Percentiles rank a stretch among this genome's conserved stretches.
Evolutionary conservation across 257 asterid genomes (phyloP).

Genomic region (Solanum pinnatisectum): DNA sequence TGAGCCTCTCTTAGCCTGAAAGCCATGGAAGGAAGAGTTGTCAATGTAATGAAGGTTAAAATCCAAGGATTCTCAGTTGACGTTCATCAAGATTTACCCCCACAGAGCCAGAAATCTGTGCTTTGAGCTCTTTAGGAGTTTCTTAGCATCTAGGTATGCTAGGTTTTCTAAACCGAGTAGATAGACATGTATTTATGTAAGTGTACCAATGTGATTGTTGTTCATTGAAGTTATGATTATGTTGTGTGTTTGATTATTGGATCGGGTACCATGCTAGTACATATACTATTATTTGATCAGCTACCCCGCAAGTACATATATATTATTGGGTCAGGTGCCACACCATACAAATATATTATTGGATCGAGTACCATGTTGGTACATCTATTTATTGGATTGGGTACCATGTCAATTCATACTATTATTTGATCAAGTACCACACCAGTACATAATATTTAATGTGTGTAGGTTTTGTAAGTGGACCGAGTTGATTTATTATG

Average conservation of each 20-base stretch:
- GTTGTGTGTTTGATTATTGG: too few relatives aligned
- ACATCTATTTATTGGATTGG: neutral
- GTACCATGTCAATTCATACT: neutral
- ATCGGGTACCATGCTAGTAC: neutral
- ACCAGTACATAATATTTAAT: too few relatives aligned
- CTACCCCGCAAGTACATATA: neutral
- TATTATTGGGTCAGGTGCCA: neutral
- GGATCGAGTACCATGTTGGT: neutral
- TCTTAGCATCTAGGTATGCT: neutral
- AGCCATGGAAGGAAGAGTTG: neutral
- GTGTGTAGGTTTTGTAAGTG: neutral
- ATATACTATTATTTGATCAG: neutral
- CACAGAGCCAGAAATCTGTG: neutral
- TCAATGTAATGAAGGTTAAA: too few relatives aligned
- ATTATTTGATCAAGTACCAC: neutral
- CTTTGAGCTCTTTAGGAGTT: neutral
- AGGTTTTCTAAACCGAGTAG: too few relatives aligned
- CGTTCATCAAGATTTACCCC: neutral
- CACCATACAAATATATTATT: neutral
- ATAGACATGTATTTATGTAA: neutral
- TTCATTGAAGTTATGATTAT: too few relatives aligned
- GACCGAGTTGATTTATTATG: too few relatives aligned
- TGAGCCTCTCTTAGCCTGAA: neutral
- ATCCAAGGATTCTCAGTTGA: neutral
- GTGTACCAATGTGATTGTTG: neutral